Percentiles rank a stretch among this genome's conserved stretches.
Conservation (phyloP, 495 filamentous ascomycete species). For the Penicillium psychrofluorescens region DNA sequence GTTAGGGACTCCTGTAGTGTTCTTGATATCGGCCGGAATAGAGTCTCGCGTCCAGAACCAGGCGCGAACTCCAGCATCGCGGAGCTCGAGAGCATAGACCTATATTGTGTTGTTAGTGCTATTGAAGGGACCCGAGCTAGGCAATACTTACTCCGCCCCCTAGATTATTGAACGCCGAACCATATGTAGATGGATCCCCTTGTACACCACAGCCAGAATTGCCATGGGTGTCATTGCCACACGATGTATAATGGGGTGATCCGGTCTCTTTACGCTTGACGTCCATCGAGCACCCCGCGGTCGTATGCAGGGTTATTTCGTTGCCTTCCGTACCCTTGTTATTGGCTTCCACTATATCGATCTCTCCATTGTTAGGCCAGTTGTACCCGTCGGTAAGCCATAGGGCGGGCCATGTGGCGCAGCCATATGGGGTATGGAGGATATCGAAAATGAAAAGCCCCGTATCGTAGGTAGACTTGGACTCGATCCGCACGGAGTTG, state of each 20-base stretch:
- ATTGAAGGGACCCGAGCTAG: no score
- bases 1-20: constrained; percentile 23
- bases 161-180: constrained; percentile 30
- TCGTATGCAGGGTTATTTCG: constrained; percentile 39
- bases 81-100: constrained; percentile 41
- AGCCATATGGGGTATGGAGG: constrained; percentile 41
- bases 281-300: constrained; percentile 36
- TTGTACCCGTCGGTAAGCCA: constrained; percentile 56
- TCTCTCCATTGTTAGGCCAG: constrained; percentile 52
- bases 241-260: constrained; percentile 17
- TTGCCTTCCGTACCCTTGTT: constrained; percentile 40
- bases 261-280: constrained; percentile 38
- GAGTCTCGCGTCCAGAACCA: constrained; percentile 41
- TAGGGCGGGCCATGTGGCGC: constrained; percentile 51
- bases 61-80: constrained; percentile 36
- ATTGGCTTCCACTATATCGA: constrained; percentile 41
- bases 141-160: constrained; percentile 26
- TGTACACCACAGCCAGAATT: constrained; percentile 42
- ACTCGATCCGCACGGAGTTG: constrained; percentile 48
- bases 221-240: constrained; percentile 25
- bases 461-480: constrained; percentile 38
- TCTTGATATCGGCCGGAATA: constrained; percentile 32
- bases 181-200: constrained; percentile 26
- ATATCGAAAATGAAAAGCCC: constrained; percentile 53
- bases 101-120: no score